These are phyloP conservation scores for Fusarium annulatum DNA, from an alignment of 2,329 filamentous ascomycete species.

Conservation along the genomic window DNA sequence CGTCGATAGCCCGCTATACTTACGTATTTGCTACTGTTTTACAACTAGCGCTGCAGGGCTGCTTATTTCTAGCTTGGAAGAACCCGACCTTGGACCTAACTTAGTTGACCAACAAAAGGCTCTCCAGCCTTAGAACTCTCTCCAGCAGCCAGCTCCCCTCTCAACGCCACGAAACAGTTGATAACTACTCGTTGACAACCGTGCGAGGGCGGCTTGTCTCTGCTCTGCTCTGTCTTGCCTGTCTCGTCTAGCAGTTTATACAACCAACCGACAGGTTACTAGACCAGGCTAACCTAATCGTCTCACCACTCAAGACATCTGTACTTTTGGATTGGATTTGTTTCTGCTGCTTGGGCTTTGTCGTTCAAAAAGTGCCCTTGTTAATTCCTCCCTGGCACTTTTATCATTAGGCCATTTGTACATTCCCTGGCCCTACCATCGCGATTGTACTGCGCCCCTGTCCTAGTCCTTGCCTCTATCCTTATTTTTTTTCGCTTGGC, in stretches of 20 bases:
- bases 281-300: conserved; percentile 15
- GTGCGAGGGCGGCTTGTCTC: conserved; percentile 14
- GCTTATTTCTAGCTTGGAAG: conserved; percentile 36
- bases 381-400: conserved; percentile 17
- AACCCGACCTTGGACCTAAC: conserved; percentile 23
- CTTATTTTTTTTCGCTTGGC: conserved; percentile 8
- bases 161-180: conserved; percentile 43
- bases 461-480: conserved; percentile 16
- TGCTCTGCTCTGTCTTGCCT: not conserved
- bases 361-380: conserved; percentile 13
- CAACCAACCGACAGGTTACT: conserved; percentile 4
- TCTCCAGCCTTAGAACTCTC: conserved; percentile 11
- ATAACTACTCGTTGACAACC: not conserved
- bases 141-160: conserved; percentile 31
- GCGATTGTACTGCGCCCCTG: conserved; percentile 30
- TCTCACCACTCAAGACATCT: conserved; percentile 26
- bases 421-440: conserved; percentile 27
- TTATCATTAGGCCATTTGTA: conserved; percentile 5
- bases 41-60: conserved; percentile 29
- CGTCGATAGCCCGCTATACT: conserved; percentile 22
- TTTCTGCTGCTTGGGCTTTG: not conserved
- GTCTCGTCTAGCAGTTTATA: not conserved
- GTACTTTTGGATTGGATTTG: conserved; percentile 31
- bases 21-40: conserved; percentile 16
- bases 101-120: conserved; percentile 40